Base-by-base conservation (phyloP, 306 rosid species). In the Malus asiatica region DNA sequence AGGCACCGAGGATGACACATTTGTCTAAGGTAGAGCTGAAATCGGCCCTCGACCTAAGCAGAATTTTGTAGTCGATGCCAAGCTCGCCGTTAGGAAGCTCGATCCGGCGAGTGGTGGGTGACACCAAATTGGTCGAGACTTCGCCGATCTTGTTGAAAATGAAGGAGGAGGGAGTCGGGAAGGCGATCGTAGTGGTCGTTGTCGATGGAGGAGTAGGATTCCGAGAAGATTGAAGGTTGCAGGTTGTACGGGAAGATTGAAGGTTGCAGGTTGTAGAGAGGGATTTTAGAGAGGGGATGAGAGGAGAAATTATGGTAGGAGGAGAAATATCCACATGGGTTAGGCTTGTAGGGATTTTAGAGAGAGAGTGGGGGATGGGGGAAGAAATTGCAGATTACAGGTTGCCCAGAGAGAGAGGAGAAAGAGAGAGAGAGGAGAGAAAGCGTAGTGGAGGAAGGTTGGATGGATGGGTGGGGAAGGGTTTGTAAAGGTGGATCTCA, bases 11-110 rank as follows among this genome's bases (percentile, higher is more conserved):
- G 59, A 95, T 92, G 2, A 95, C 96, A 76, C 97, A 95, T 73
- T 87, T 90, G 82, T 95, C 97, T 23, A 95, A 77, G 32, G 97
- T 95, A 0, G 97, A 95, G 2, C 97, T 92, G 29, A 90, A 95
- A 76, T 90, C 96, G 38, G 97, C 98, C 22, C 93, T 80, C 96
- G 97, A 95, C 53, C 89, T 95, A 59, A 95, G 82, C 79, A 95
- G 68, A 40, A 95, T 88, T 4, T 91, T 97, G 9, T 95, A 97
- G 2, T 92, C 97, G 4, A 95, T 89, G 20, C 97, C 97, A 75
- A 95, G 83, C 70, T 95, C 97, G 8, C 97, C 98, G 58, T 88
- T 86, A 1, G 96, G 98, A 29, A 95, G 96, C 89, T 95, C 97
- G 87, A 95, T 92, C 77, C 96, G 86, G 32, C 80, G 3, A 95